These are phyloP conservation scores for Allomyces macrogynus DNA, from an alignment of 192 early-diverging fungal species.

Conservation along the genomic window DNA sequence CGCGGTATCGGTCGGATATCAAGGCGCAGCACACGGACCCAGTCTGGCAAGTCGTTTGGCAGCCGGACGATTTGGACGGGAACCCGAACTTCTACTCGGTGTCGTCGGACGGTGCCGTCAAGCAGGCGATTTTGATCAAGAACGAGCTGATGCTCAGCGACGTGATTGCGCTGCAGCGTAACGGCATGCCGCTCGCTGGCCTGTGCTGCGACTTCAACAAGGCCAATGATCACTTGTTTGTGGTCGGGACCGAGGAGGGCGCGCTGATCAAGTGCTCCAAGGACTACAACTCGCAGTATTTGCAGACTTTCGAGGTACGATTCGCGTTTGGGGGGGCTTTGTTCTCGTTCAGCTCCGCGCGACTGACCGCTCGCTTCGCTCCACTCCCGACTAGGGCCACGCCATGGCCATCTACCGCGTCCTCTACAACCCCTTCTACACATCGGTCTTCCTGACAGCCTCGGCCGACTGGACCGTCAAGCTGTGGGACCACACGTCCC, in stretches of 20 bases:
- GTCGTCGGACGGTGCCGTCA: conserved; percentile 34
- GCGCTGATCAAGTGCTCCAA: conserved; percentile 39
- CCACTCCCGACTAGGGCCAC: conserved; percentile 19
- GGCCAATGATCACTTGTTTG: conserved; percentile 30
- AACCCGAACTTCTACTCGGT: conserved; percentile 40
- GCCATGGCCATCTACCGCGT: conserved; percentile 40
- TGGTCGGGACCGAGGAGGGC: conserved; percentile 46
- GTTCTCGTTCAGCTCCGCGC: too few species aligned
- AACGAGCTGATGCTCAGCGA: conserved; percentile 32
- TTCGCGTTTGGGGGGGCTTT: too few species aligned
- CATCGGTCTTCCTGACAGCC: conserved; percentile 29
- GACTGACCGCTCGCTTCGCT: too few species aligned
- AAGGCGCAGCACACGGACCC: conserved; percentile 36
- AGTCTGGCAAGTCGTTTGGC: conserved; percentile 42
- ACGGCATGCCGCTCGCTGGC: neutral
- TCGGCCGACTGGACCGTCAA: conserved; percentile 41
- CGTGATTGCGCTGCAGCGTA: neutral
- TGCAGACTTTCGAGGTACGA: conserved; percentile 32
- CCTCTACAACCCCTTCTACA: conserved; percentile 33
- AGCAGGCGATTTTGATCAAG: conserved; percentile 37
- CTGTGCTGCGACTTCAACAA: conserved; percentile 40
- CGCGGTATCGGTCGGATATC: conserved; percentile 6
- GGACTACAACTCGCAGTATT: conserved; percentile 31
- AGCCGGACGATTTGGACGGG: conserved; percentile 44
- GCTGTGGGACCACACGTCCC: conserved; percentile 33